Percentiles rank a stretch among this genome's conserved stretches.
Conservation (phyloP, 176 grass and related monocot genomes). For the Thalia dealbata region DNA sequence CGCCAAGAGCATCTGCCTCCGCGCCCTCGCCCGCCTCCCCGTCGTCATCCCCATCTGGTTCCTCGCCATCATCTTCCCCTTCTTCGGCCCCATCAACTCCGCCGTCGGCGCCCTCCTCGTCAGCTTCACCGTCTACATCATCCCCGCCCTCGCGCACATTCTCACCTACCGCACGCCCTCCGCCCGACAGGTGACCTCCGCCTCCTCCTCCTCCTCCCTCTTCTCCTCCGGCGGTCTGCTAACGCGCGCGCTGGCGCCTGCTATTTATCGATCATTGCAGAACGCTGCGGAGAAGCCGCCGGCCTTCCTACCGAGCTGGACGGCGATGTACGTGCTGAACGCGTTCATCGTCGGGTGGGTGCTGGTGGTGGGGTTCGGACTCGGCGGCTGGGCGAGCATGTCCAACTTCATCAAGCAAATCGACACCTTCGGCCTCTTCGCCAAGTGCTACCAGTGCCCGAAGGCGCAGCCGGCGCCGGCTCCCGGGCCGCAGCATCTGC, state of each 20-base stretch:
- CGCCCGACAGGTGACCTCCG: not conserved
- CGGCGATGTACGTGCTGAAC: conserved; percentile 67
- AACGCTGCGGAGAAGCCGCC: conserved; percentile 78
- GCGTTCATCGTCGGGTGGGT: conserved; percentile 76
- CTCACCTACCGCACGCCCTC: conserved; percentile 23
- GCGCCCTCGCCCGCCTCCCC: conserved; percentile 17
- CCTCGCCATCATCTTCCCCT: conserved; percentile 21
- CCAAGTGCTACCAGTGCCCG: conserved; percentile 89
- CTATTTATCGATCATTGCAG: conserved; percentile 25
- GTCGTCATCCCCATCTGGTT: conserved; percentile 24
- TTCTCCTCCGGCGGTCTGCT: not conserved
- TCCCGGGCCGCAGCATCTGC: not conserved
- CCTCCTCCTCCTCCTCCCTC: not conserved
- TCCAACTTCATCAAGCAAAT: conserved; percentile 69
- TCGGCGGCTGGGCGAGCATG: conserved; percentile 82
- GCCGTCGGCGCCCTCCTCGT: conserved; percentile 18
- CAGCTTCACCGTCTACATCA: conserved; percentile 23
- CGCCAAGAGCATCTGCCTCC: conserved; percentile 25
- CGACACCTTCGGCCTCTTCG: conserved; percentile 80
- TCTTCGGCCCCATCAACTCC: conserved; percentile 23
- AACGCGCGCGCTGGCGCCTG: not conserved
- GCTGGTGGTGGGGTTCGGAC: conserved; percentile 69
- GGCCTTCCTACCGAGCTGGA: conserved; percentile 67
- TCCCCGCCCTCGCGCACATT: conserved; percentile 19
- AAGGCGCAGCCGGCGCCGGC: conserved; percentile 26